Base-by-base conservation (phyloP, 2,329 filamentous ascomycete genomes). In the Elsinoe fawcettii region DNA sequence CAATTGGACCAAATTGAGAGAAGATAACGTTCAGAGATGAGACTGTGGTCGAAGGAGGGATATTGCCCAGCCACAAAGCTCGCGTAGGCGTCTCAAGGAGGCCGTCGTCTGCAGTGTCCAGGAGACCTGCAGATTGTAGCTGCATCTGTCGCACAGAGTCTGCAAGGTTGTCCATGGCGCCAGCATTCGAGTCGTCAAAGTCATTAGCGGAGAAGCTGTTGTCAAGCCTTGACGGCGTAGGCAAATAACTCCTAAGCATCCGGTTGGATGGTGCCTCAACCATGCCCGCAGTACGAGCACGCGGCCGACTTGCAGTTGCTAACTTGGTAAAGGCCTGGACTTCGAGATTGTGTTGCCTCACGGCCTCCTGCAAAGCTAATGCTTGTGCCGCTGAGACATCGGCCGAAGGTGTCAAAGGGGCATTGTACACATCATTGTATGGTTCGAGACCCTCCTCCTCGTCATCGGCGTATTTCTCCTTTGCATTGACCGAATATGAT, bases 401-500 rank as follows among this genome's bases (percentile, higher is more conserved):
- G 9, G 80, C 78, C 14, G 76, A 75, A 8, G 83, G 82, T 1
- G 82, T 85, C 61, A 84, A 69, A 2, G 77, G 76, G 22, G 83
- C 82, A 55, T 80, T 83, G 61, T 82, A 81, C 56, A 76, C 70
- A 54, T 75, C 74, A 44, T 79, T 77, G 66, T 83, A 84, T 36
- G 71, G 66, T 16, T 69, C 67, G 56, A 70, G 57, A 60, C 87
- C 89, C 14, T 88, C 85, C 60, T 90, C 87, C 23, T 90, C 86
- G 55, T 95, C 91, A 65, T 95, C 90, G 2, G 88, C 91, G 66
- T 97, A 97, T 71, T 93, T 95, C 70, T 97, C 92, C 73, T 95
- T 96, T 57, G 95, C 95, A 72, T 99, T 99, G 63, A 99, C 93
- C 0, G 93, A 99, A 71, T 96, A 97, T 1, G 93, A 99, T 47